Evolutionary conservation across 1,139 yeast genomes (phyloP).

Genomic region (Tardiomyces depauwii): DNA sequence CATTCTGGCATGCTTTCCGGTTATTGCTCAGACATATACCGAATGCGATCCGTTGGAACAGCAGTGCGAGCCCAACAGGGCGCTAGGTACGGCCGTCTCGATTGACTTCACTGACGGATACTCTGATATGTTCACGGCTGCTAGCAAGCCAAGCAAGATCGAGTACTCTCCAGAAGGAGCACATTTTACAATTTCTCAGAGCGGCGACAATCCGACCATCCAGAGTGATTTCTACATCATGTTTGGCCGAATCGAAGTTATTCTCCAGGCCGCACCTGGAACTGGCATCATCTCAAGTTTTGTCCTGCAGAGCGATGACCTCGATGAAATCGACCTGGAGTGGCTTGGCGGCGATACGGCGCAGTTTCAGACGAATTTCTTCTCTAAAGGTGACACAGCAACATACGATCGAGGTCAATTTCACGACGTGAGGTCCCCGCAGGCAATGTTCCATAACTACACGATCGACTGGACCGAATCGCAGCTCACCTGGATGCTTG

Average conservation of each 20-base stretch:
- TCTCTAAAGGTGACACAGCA: constrained; percentile 65
- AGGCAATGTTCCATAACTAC: constrained; percentile 56
- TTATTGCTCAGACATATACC: constrained; percentile 8
- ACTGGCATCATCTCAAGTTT: constrained; percentile 69
- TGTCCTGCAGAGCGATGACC: constrained; percentile 72
- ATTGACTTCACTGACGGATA: constrained; percentile 12
- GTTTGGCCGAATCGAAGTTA: constrained; percentile 76
- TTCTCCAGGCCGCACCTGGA: constrained; percentile 62
- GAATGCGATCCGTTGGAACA: constrained; percentile 13
- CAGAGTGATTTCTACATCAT: constrained; percentile 69
- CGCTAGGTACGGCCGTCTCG: constrained; percentile 9
- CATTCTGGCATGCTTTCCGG: neutral
- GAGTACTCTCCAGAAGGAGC: constrained; percentile 39
- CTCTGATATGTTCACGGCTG: constrained; percentile 5
- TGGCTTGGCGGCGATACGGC: constrained; percentile 68
- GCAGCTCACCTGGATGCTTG: constrained; percentile 47
- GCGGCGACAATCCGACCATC: constrained; percentile 28
- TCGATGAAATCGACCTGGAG: constrained; percentile 81
- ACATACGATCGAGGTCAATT: constrained; percentile 74
- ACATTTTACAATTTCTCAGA: constrained; percentile 42
- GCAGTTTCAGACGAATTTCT: constrained; percentile 71
- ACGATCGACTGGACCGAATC: constrained; percentile 74
- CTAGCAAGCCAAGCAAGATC: constrained; percentile 11
- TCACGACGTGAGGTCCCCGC: constrained; percentile 37
- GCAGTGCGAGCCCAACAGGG: constrained; percentile 8